phyloP scores from a whole-genome alignment of 2,329 filamentous ascomycete genomes.

The Talaromyces rugulosus region DNA sequence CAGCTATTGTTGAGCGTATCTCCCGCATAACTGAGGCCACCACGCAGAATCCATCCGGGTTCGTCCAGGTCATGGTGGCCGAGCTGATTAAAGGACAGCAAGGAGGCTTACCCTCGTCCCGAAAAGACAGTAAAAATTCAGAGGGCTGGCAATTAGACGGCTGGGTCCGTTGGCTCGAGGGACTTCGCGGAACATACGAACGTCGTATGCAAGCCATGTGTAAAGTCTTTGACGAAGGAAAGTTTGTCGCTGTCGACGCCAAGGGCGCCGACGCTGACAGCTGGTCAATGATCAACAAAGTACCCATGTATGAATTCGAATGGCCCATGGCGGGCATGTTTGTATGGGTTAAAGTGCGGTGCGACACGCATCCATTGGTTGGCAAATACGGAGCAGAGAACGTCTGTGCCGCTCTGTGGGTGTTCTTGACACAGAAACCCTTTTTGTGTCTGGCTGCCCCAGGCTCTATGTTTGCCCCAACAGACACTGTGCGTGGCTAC shows the following conservation, averaged over 20 bases:
- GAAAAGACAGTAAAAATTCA: slow-evolving; percentile 45
- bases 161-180: slow-evolving; percentile 88
- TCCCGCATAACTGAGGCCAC: slow-evolving; percentile 69
- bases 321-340: slow-evolving; percentile 92
- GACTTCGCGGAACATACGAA: slow-evolving; percentile 79
- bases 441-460: slow-evolving; percentile 67
- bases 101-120: slow-evolving; percentile 37
- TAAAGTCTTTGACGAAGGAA: slow-evolving; percentile 63
- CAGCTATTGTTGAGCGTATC: slow-evolving; percentile 69
- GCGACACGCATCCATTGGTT: slow-evolving; percentile 69
- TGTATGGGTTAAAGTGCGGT: slow-evolving; percentile 71
- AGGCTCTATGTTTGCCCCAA: slow-evolving; percentile 70
- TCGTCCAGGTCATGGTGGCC: slow-evolving; percentile 78
- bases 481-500: slow-evolving; percentile 52
- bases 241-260: slow-evolving; percentile 59
- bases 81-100: slow-evolving; percentile 72
- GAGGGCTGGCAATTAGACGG: slow-evolving; percentile 74
- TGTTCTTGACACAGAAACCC: slow-evolving; percentile 65
- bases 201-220: slow-evolving; percentile 79
- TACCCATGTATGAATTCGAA: slow-evolving; percentile 67
- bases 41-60: slow-evolving; percentile 83
- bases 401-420: slow-evolving; percentile 64
- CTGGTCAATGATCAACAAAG: slow-evolving; percentile 73
- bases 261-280: slow-evolving; percentile 48
- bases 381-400: slow-evolving; percentile 49